Evolutionary conservation across 768 basidiomycete genomes (phyloP).

Genomic region (Tulasnella sp.): DNA sequence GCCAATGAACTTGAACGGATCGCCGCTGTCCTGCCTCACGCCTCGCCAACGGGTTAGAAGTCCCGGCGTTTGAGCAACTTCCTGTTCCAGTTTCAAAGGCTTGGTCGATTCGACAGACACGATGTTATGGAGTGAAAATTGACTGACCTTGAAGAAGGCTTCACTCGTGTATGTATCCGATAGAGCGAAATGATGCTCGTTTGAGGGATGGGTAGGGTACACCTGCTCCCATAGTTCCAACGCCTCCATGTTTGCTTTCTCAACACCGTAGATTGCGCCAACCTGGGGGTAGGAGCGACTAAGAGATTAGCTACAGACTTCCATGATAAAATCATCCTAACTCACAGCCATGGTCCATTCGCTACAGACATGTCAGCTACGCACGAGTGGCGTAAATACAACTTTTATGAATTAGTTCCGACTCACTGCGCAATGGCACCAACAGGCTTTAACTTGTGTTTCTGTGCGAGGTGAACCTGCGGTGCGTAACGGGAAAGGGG

Average conservation of each 20-base stretch:
- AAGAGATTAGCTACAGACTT: too few relatives aligned
- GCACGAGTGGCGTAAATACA: too few relatives aligned
- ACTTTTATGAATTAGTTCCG: too few relatives aligned
- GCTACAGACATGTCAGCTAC: slow-evolving; percentile 29
- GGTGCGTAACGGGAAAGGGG: neutral
- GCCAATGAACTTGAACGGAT: slow-evolving; percentile 71
- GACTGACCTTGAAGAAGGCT: slow-evolving; percentile 64
- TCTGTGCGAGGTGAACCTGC: slow-evolving; percentile 76
- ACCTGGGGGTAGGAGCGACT: slow-evolving; percentile 35
- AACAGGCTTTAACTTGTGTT: slow-evolving; percentile 50
- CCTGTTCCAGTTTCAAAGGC: slow-evolving; percentile 22
- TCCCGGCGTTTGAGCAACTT: slow-evolving; percentile 26
- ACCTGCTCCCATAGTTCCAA: slow-evolving; percentile 81
- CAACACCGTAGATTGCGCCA: slow-evolving; percentile 76
- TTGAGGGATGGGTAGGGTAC: slow-evolving; percentile 36
- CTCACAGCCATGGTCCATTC: slow-evolving; percentile 86
- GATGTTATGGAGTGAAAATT: neutral
- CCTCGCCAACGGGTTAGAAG: slow-evolving; percentile 66
- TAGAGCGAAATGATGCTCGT: slow-evolving; percentile 51
- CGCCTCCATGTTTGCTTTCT: slow-evolving; percentile 59
- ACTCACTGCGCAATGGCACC: slow-evolving; percentile 84
- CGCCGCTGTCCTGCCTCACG: slow-evolving; percentile 88
- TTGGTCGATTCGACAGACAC: neutral
- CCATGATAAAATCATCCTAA: too few relatives aligned
- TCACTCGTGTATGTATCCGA: slow-evolving; percentile 92